Conservation (phyloP, 169 alveolate genomes). For the Plasmodium falciparum region DNA sequence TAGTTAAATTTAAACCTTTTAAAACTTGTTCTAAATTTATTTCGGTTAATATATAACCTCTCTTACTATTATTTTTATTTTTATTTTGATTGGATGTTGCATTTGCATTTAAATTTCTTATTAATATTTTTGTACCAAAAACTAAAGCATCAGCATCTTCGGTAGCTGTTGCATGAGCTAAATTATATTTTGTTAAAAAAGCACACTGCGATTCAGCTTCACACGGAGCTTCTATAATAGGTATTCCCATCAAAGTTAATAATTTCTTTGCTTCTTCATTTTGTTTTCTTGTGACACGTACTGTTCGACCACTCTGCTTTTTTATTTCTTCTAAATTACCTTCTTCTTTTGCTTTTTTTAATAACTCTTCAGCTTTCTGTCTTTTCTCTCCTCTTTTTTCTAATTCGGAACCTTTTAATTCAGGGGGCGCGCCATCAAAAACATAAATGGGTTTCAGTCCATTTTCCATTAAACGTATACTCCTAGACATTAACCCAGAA, state of each 20-base stretch:
- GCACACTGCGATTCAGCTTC: constrained; percentile 99
- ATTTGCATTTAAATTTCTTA: constrained; percentile 82
- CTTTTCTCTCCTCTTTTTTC: constrained; percentile 90
- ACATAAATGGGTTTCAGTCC: constrained; percentile 97
- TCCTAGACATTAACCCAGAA: constrained; percentile 91
- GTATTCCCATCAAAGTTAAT: constrained; percentile 95
- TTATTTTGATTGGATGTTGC: constrained; percentile 79
- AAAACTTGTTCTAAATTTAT: constrained; percentile 86
- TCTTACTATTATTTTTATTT: constrained; percentile 41
- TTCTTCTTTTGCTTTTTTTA: constrained; percentile 90
- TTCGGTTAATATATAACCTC: constrained; percentile 80
- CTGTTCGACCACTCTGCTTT: constrained; percentile 94
- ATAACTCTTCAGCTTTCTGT: constrained; percentile 91
- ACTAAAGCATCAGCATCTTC: constrained; percentile 98
- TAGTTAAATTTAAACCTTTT: constrained; percentile 87
- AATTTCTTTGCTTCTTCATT: constrained; percentile 94
- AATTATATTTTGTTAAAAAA: constrained; percentile 91
- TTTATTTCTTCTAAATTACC: constrained; percentile 95
- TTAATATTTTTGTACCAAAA: constrained; percentile 92
- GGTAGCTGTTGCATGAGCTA: constrained; percentile 95
- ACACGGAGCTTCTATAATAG: constrained; percentile 95
- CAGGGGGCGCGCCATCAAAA: constrained; percentile 99
- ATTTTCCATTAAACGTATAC: constrained; percentile 90
- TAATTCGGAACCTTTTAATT: constrained; percentile 90
- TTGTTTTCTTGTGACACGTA: constrained; percentile 93